phyloP scores from a whole-genome alignment of 2,329 filamentous ascomycete species.

The Tolypocladium album region DNA sequence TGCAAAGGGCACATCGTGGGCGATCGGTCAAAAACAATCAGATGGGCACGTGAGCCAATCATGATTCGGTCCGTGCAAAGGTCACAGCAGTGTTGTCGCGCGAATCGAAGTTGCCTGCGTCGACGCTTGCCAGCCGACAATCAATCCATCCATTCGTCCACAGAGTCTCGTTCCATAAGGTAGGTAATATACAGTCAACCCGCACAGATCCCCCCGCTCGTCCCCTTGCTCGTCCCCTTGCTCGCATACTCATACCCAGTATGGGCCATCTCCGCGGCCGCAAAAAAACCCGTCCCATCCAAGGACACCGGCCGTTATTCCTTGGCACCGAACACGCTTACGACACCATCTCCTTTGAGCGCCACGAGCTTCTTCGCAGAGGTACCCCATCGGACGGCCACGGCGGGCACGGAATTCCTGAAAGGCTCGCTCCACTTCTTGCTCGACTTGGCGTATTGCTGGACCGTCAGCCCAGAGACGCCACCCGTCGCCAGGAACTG shows the following conservation, averaged over 20 bases:
- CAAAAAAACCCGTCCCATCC: background rate
- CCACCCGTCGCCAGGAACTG: slow-evolving; percentile 84
- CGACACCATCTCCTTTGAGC: slow-evolving; percentile 62
- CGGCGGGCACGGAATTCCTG: slow-evolving; percentile 61
- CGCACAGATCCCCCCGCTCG: background rate
- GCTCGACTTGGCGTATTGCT: slow-evolving; percentile 76
- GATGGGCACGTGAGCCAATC: background rate
- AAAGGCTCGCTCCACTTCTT: slow-evolving; percentile 88
- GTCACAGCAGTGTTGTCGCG: background rate
- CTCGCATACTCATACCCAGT: background rate
- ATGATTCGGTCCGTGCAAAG: background rate
- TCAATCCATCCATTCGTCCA: background rate
- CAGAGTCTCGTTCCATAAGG: background rate
- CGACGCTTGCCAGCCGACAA: background rate
- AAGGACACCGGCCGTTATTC: slow-evolving; percentile 19
- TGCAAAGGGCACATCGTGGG: background rate
- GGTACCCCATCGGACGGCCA: slow-evolving; percentile 67
- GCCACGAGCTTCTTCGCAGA: slow-evolving; percentile 65
- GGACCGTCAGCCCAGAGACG: slow-evolving; percentile 69
- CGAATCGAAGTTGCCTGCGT: background rate
- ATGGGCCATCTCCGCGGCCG: background rate
- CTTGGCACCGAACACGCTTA: slow-evolving; percentile 57
- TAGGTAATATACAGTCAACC: background rate
- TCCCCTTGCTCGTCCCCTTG: background rate
- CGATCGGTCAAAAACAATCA: too few species aligned